Base-by-base conservation (phyloP, 768 basidiomycete species). In the Macrolepiota albuminosa region DNA sequence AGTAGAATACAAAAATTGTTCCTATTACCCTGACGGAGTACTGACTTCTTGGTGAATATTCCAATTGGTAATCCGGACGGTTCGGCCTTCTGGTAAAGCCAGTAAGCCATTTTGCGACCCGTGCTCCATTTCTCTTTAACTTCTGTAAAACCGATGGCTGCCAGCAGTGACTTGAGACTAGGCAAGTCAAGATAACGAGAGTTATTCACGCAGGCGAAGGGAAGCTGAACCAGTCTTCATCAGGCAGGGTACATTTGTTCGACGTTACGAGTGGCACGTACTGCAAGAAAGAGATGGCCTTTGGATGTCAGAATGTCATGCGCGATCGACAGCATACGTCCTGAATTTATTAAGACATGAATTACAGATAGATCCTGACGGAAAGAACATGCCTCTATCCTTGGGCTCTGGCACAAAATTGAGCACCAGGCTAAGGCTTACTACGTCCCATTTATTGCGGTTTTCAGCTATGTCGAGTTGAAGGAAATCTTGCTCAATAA, bases 401-500 rank as follows among this genome's bases (percentile, higher is more conserved):
- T 75, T 74, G 0, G 89, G 77, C 31, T 85, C 80, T 26, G 91
- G 87, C 1, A 94, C 90, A 67, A 95, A 97, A 68, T 97, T 97
- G 4, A 97, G 72, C 4, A 97, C 95, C 39, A 97, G 75, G 66
- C 93, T 94, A 29, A 95, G 83, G 70, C 91, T 93, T 59, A 96
- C 81, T 21, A 86, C 68, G 64, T 93, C 87, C 89, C 93, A 97
- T 64, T 76, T 76, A 61, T 73, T 79, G 10, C 68, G 68, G 67
- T 89, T 74, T 63, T 80, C 75, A 18, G 66, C 68, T 54, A 71
- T 64, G 54, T 88, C 82, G 71, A 94, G 75, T 6, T 80, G 68
- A 47, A 96, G 70, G 66, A 96, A 95, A 69, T 97, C 92, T 69
- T 95, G 93, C 69, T 95, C 86, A n/a, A 76, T 29, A 31, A 97